Conservation (phyloP, 768 basidiomycete species). For the Macrolepiota albuminosa region DNA sequence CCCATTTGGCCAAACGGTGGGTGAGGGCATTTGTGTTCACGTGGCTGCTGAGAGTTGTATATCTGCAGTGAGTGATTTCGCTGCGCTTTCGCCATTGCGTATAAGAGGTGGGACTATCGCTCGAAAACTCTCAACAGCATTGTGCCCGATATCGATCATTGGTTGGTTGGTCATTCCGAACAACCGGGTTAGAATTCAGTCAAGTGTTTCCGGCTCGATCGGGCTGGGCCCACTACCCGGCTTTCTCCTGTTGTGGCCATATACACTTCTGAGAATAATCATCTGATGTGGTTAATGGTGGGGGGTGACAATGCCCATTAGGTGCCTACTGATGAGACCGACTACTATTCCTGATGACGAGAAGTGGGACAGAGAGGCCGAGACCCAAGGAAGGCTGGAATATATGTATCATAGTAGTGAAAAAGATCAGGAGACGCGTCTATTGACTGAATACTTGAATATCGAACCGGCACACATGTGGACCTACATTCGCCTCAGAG, state of each 20-base stretch:
- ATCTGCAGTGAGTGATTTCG: constrained; percentile 51
- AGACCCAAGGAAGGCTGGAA: background rate
- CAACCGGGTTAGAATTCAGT: constrained; percentile 29
- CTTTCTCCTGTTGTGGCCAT: constrained; percentile 37
- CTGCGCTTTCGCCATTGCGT: constrained; percentile 63
- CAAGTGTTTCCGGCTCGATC: background rate
- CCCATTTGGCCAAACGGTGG: constrained; percentile 6
- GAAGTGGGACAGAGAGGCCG: constrained; percentile 5
- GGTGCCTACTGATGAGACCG: constrained; percentile 37
- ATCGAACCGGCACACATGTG: background rate
- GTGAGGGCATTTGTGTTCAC: constrained; percentile 47
- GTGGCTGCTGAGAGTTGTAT: constrained; percentile 62
- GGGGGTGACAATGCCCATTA: constrained; percentile 28
- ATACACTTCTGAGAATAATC: constrained; percentile 39
- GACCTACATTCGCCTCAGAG: background rate
- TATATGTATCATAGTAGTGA: background rate
- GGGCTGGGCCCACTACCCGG: background rate
- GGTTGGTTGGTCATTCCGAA: constrained; percentile 49
- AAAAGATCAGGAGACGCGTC: constrained; percentile 4
- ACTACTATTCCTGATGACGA: constrained; percentile 35
- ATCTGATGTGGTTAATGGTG: constrained; percentile 30
- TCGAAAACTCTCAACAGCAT: constrained; percentile 51
- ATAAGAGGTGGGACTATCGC: constrained; percentile 41
- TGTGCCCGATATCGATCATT: constrained; percentile 49
- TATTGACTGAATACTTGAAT: constrained; percentile 3